A percentile compares a stretch with the other conserved stretches of the same genome.
Conservation (phyloP, 495 filamentous ascomycete species). For the Penicillium cataractarum region DNA sequence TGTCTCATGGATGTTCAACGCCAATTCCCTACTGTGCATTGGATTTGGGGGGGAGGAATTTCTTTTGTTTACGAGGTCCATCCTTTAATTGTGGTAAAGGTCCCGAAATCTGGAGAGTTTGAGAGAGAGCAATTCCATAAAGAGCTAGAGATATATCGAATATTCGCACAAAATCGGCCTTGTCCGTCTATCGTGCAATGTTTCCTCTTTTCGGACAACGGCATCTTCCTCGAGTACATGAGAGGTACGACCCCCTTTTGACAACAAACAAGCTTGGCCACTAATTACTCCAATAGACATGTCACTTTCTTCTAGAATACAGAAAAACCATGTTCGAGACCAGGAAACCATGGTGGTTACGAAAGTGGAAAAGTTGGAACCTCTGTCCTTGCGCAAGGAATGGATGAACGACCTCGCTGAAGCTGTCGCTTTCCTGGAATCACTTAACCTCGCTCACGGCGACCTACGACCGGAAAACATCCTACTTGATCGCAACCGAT, state of each 20-base stretch:
- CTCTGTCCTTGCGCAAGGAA: constrained; percentile 30
- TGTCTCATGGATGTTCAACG: constrained; percentile 23
- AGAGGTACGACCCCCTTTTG: constrained; percentile 27
- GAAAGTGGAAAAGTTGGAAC: constrained; percentile 36
- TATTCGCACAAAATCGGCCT: constrained; percentile 32
- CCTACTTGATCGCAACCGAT: constrained; percentile 30
- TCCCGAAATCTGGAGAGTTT: constrained; percentile 37
- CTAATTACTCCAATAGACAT: no score
- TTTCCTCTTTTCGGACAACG: constrained; percentile 34
- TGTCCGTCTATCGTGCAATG: constrained; percentile 40
- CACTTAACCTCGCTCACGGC: constrained; percentile 41
- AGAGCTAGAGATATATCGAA: constrained; percentile 38
- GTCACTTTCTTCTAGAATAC: constrained; percentile 14
- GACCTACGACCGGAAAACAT: constrained; percentile 41
- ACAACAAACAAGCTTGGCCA: no score
- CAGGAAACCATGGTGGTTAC: constrained; percentile 31
- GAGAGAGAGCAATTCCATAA: constrained; percentile 37
- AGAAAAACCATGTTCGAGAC: constrained; percentile 14
- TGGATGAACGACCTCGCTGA: constrained; percentile 46
- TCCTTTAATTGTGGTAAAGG: constrained; percentile 42
- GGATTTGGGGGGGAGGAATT: constrained; percentile 41
- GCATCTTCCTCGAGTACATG: constrained; percentile 48
- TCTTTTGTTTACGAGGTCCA: constrained; percentile 44
- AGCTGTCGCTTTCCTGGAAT: constrained; percentile 43
- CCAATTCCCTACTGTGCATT: constrained; percentile 34